Evolutionary conservation across 805 yeast species (phyloP), one percentile per base, ranked within the genome.

Genomic region (Dipodascus geniculatus): DNA sequence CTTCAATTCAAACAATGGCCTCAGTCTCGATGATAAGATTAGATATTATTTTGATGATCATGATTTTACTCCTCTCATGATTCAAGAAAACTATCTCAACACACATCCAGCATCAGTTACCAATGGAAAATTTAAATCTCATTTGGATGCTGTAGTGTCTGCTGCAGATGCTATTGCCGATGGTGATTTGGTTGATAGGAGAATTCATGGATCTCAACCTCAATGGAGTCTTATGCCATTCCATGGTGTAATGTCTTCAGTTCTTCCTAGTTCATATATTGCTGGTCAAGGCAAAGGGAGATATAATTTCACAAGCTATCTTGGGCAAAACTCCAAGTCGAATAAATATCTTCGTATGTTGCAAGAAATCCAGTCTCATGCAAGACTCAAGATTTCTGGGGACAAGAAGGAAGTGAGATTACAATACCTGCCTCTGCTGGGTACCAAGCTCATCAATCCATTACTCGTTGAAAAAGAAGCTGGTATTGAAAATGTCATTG

Each of bases 1-100:
- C 16, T 85, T 81, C 67, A 72, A 81, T 54, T 77, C 73, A 19
- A 71, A 69, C 59, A 70, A 78, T 1, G 68, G 71, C n/a, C 75
- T 78, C 54, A 74, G 82, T 1, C 67, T 91, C 57, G 85, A 83
- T 67, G 96, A 88, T 57, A 87, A 88, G 64, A 82, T 91, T 63
- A 91, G 86, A 61, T 75, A 88, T 51, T 93, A 90, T 65, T 93
- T 93, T 73, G 89, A 88, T 68, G 99, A 93, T 68, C 86, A 87
- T 69, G 96, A 89, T 64, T 85, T 93, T 65, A 82, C 95, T 1
- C 98, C 99, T 3, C 74, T 93, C 56, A 91, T 93, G 98, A 79
- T 93, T 52, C 98, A 91, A 65, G 99, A 93, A 66, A 93, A 93
- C 69, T 93, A 93, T 65, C 68, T 87, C 50, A 70, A 70, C 33